phyloP scores from a whole-genome alignment of 177 flowering plant genomes.

The Vitis hybrid region DNA sequence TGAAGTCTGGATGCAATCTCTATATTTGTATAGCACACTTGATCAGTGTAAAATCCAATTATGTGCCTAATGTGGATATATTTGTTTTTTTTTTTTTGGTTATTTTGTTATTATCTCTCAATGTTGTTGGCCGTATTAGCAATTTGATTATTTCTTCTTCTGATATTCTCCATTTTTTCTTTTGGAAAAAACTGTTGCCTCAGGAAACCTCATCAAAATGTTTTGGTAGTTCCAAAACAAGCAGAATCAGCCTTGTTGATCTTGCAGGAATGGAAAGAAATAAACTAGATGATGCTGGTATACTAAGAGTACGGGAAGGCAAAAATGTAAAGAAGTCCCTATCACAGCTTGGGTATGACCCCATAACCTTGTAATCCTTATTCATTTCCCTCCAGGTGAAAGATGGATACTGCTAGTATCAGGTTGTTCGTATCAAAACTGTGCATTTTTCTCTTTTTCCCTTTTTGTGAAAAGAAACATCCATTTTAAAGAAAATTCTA shows the following conservation, averaged over 20 bases:
- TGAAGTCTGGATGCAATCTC: too few relatives aligned
- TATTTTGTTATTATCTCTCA: too few relatives aligned
- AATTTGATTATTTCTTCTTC: too few relatives aligned
- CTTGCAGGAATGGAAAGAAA: slow-evolving; percentile 83
- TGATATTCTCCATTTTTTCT: not conserved
- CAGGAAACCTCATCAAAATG: slow-evolving; percentile 73
- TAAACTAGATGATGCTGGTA: slow-evolving; percentile 53
- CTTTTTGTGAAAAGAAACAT: not conserved
- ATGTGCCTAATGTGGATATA: too few relatives aligned
- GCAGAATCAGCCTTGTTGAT: slow-evolving; percentile 86
- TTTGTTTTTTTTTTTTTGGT: too few relatives aligned
- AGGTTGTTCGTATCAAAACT: not conserved
- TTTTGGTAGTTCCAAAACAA: slow-evolving; percentile 77
- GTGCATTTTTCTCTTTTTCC: too few relatives aligned
- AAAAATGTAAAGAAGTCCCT: slow-evolving; percentile 74
- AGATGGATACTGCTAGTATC: not conserved
- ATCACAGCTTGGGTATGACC: slow-evolving; percentile 82
- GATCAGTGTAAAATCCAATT: too few relatives aligned
- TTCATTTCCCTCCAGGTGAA: not conserved
- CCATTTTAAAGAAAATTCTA: too few relatives aligned
- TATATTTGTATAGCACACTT: too few relatives aligned
- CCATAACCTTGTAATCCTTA: slow-evolving; percentile 1
- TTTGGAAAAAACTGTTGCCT: slow-evolving; percentile 1
- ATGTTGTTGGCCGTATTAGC: too few relatives aligned
- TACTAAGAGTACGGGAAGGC: slow-evolving; percentile 51